These are phyloP conservation scores for Bromus sterilis DNA, from an alignment of 176 grass and related monocot species.

Conservation along the genomic window DNA sequence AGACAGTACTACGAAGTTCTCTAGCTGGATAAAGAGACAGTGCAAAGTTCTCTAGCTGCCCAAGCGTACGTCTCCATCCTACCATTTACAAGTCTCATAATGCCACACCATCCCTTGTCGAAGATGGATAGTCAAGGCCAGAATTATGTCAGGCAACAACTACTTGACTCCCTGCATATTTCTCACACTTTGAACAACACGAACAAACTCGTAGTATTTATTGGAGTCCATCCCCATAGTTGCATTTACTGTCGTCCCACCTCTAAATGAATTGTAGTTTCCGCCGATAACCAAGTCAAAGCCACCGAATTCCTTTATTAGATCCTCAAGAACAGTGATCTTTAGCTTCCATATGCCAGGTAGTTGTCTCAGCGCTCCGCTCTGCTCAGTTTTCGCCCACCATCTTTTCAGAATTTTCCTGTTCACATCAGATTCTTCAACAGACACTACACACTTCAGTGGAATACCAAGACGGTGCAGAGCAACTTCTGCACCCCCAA, in stretches of 20 bases:
- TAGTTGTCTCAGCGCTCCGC: slow-evolving; percentile 51
- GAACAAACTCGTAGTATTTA: slow-evolving; percentile 55
- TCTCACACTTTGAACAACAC: slow-evolving; percentile 61
- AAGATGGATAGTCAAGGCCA: slow-evolving; percentile 5
- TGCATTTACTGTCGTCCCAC: slow-evolving; percentile 36
- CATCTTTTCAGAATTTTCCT: slow-evolving; percentile 69
- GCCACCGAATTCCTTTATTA: slow-evolving; percentile 52
- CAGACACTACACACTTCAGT: slow-evolving; percentile 61
- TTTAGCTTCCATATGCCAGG: slow-evolving; percentile 45
- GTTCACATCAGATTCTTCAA: slow-evolving; percentile 64
- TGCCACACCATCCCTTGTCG: background rate
- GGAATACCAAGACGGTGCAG: slow-evolving; percentile 63
- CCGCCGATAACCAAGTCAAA: slow-evolving; percentile 73
- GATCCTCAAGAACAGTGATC: slow-evolving; percentile 22
- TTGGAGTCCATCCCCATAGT: slow-evolving; percentile 59
- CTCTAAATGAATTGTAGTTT: slow-evolving; percentile 25
- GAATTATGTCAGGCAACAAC: background rate
- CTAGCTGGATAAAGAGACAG: background rate
- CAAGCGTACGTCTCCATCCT: background rate
- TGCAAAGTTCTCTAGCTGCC: background rate
- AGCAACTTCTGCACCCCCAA: slow-evolving; percentile 64
- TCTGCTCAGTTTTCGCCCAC: slow-evolving; percentile 58
- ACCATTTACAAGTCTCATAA: slow-evolving; percentile 2
- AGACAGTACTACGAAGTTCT: background rate
- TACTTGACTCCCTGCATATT: slow-evolving; percentile 27